phyloP scores from a whole-genome alignment of 2,329 filamentous ascomycete genomes.

The Ramichloridium luteum region DNA sequence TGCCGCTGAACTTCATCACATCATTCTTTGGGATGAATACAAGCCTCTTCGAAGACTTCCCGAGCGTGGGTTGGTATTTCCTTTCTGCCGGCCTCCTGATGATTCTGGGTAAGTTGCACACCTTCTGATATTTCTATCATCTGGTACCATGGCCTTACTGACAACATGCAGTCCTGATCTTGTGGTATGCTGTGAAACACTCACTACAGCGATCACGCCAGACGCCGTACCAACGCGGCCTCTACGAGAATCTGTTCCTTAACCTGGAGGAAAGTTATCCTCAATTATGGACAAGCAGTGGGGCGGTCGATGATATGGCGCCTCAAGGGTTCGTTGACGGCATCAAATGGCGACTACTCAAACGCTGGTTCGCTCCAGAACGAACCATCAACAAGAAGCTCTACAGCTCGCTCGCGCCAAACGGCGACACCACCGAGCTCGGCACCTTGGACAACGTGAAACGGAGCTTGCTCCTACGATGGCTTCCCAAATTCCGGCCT shows the following conservation, averaged over 20 bases:
- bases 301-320: constrained; percentile 31
- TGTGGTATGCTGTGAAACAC: constrained; percentile 39
- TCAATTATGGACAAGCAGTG: constrained; percentile 36
- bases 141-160: no score
- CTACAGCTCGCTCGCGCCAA: constrained; percentile 19
- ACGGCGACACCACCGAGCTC: constrained; percentile 27
- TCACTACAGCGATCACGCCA: constrained; percentile 30
- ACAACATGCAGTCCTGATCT: constrained; percentile 28
- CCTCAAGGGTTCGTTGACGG: constrained; percentile 28
- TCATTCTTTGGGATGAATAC: constrained; percentile 44
- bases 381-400: constrained; percentile 26
- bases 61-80: constrained; percentile 40
- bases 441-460: constrained; percentile 29
- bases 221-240: constrained; percentile 35
- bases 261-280: constrained; percentile 36
- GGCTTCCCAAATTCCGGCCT: constrained; percentile 27
- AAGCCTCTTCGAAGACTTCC: constrained; percentile 31
- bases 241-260: constrained; percentile 40
- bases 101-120: constrained; percentile 16
- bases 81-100: constrained; percentile 36
- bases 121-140: no score
- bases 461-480: constrained; percentile 28
- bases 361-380: constrained; percentile 33
- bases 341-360: constrained; percentile 38
- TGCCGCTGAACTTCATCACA: constrained; percentile 42